Conservation (phyloP, 108 stramenopile genomes). For the Conticribra guillardii region DNA sequence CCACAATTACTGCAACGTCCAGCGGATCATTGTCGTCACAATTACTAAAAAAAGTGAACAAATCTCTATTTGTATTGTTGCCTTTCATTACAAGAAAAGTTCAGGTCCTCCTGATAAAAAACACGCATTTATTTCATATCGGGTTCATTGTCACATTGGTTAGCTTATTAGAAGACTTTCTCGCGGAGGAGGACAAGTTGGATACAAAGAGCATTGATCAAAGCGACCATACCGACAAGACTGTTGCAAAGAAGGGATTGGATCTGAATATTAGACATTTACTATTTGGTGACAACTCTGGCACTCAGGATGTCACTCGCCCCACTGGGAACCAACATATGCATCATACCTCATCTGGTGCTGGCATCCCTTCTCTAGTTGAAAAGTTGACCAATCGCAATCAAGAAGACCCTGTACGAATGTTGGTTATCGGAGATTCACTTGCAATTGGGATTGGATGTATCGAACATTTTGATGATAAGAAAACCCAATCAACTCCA, state of each 20-base stretch:
- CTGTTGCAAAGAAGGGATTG: too few species aligned
- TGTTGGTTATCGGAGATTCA: conserved; percentile 73
- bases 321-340: too few species aligned
- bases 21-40: not conserved
- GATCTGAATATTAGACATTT: too few species aligned
- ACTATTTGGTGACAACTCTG: not conserved
- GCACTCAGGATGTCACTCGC: not conserved
- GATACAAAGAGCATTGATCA: conserved; percentile 1
- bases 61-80: conserved; percentile 54
- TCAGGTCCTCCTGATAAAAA: conserved; percentile 44
- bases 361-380: not conserved
- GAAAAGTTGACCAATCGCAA: not conserved
- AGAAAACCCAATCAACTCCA: conserved; percentile 48
- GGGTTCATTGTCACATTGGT: conserved; percentile 55
- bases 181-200: conserved; percentile 20
- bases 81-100: conserved; percentile 54
- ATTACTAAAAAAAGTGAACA: conserved; percentile 54
- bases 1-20: not conserved
- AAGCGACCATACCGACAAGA: not conserved
- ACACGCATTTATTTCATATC: conserved; percentile 64
- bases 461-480: conserved; percentile 55
- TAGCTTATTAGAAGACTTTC: conserved; percentile 46
- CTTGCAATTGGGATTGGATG: conserved; percentile 67
- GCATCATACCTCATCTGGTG: too few species aligned
- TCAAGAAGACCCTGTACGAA: conserved; percentile 36